Evolutionary conservation across 2,329 filamentous ascomycete genomes (phyloP), one percentile per base, ranked within the genome.

Genomic region (Talaromyces sp.): DNA sequence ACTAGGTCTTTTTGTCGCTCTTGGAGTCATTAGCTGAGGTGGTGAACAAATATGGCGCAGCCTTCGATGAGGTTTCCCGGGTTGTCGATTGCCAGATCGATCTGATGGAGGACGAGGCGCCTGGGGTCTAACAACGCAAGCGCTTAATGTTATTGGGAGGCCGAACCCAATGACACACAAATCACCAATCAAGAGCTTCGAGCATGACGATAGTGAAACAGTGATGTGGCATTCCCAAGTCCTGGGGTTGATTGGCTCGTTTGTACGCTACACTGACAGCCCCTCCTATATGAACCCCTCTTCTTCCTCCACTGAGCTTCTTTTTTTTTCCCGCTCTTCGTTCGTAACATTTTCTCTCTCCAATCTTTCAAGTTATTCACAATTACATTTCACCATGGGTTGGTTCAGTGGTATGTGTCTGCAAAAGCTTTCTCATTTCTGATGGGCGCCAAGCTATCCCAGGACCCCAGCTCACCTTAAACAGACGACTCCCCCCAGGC

Each of bases 251-350:
- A 46, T 46, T 46, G 43, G 43, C 43, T 30, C 43, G 30, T 36
- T 46, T 46, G 30, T 22, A 19, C 43, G 32, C 43, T 46, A 36
- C 32, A 16, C 30, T 36, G 6, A n/a, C 33, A 24, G 43, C 43
- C 43, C 43, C 43, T 46, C 43, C 43, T 46, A 46, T 36, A 27
- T 46, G 42, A 46, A 36, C 43, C 43, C 43, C 41, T 41, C 41
- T 22, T 33, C 35, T 40, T 27, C 41, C 41, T 51, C 41, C 17
- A 10, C 2, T 29, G n/a, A 22, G 13, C 9, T 10, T 22, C 40
- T 50, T 27, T 14, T 13, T 33, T 24, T 24, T 39, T 45, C 40
- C 33, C 30, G 14, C 19, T 30, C 42, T 24, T 36, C 40, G 30
- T 27, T 14, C 17, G 11, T 10, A 24, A 19, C 19, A 22, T 19